Conservation (phyloP, 2,329 filamentous ascomycete species). For the Fusarium succisae region DNA sequence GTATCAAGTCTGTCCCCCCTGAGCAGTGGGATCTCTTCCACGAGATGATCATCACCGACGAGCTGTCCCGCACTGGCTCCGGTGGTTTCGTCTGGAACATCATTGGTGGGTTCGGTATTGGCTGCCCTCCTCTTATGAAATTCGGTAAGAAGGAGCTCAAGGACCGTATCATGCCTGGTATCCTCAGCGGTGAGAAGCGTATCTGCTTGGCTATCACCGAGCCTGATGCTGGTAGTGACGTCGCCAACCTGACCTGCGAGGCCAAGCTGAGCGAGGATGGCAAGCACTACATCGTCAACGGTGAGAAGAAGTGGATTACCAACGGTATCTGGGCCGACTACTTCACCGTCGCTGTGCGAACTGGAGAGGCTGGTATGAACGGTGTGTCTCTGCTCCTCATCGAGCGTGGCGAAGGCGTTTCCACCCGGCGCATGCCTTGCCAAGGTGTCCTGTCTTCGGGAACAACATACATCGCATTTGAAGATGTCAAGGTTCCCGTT, state of each 20-base stretch:
- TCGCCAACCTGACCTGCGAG: constrained; percentile 94
- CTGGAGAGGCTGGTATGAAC: constrained; percentile 89
- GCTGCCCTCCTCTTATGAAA: constrained; percentile 89
- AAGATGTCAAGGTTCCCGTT: constrained; percentile 99
- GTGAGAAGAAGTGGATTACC: constrained; percentile 99
- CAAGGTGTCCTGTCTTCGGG: constrained; percentile 86
- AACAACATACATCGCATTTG: constrained; percentile 94
- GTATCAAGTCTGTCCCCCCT: constrained; percentile 78
- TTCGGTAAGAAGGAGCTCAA: constrained; percentile 87
- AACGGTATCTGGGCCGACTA: constrained; percentile 98
- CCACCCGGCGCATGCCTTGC: constrained; percentile 96
- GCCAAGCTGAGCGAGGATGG: constrained; percentile 94
- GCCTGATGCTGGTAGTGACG: constrained; percentile 92
- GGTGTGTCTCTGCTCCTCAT: constrained; percentile 92
- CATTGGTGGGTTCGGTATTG: constrained; percentile 96
- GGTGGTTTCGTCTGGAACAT: constrained; percentile 98
- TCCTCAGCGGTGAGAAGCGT: constrained; percentile 91
- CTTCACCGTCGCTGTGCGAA: constrained; percentile 96
- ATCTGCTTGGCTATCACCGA: constrained; percentile 98
- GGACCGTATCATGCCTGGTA: constrained; percentile 87
- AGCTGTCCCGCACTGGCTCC: constrained; percentile 86
- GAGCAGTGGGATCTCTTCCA: constrained; percentile 99
- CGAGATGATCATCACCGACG: constrained; percentile 94
- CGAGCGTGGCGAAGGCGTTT: constrained; percentile 88
- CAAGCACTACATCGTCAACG: constrained; percentile 99